Evolutionary conservation across 2,329 filamentous ascomycete species (phyloP).

Genomic region (Fusarium oxysporum): DNA sequence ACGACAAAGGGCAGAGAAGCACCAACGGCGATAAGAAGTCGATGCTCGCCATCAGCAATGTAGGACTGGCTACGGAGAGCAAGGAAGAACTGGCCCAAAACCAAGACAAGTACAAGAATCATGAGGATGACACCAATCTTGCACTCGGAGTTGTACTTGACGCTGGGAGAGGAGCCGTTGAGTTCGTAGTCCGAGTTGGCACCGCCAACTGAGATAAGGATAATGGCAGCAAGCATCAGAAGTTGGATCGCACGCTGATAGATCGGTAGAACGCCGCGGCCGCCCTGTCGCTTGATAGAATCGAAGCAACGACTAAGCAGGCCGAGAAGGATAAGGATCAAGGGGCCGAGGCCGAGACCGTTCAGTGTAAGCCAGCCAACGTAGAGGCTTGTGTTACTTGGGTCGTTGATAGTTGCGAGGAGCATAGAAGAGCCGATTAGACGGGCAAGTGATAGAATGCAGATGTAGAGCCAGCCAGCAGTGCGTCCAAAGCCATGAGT

Average conservation of each 20-base stretch:
- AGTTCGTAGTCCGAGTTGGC: slow-evolving; percentile 42
- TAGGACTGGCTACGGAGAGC: slow-evolving; percentile 53
- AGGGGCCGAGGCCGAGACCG: slow-evolving; percentile 54
- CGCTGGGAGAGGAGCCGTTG: slow-evolving; percentile 35
- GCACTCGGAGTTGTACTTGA: slow-evolving; percentile 46
- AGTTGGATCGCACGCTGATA: slow-evolving; percentile 53
- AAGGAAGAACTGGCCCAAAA: slow-evolving; percentile 55
- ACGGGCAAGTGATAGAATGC: slow-evolving; percentile 68
- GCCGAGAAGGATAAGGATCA: slow-evolving; percentile 58
- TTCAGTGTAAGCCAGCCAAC: slow-evolving; percentile 50
- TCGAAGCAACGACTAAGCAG: slow-evolving; percentile 55
- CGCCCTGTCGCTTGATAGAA: slow-evolving; percentile 57
- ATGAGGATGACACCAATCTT: slow-evolving; percentile 47
- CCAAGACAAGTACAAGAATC: slow-evolving; percentile 54
- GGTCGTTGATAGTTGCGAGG: slow-evolving; percentile 59
- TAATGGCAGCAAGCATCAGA: slow-evolving; percentile 56
- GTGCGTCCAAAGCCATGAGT: slow-evolving; percentile 65
- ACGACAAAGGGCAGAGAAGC: slow-evolving; percentile 50
- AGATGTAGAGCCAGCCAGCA: slow-evolving; percentile 69
- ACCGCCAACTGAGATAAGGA: slow-evolving; percentile 50
- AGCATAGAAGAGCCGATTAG: slow-evolving; percentile 65
- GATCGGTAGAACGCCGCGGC: slow-evolving; percentile 44
- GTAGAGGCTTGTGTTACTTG: slow-evolving; percentile 55
- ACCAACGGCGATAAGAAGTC: slow-evolving; percentile 60
- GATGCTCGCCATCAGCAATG: slow-evolving; percentile 63